Base-by-base conservation (phyloP, 2,329 filamentous ascomycete genomes). In the Pseudogymnoascus sp. region DNA sequence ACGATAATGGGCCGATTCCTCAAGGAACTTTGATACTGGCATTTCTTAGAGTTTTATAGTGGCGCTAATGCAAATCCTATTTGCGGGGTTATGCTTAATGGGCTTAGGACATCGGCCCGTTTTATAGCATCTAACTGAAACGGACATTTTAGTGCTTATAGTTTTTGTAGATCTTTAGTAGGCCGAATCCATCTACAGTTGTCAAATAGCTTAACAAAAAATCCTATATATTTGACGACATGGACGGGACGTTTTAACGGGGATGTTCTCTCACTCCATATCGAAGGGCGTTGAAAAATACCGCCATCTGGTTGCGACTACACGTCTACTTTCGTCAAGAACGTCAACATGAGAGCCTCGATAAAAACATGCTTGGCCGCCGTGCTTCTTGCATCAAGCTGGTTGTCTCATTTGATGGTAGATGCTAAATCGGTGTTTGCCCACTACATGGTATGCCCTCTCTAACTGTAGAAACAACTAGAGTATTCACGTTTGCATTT, bases 371-470 rank as follows among this genome's bases (percentile, higher is more conserved):
- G 19, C 19, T 26, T 47, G 42, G 42, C 42, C 19, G 19, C 42
- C 13, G 21, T 47, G 42, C 42, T 47, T 23, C 4, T 11, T 23
- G 11, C 19, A 47, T 47, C 40, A 21, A 44, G 40, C 40, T 44
- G 40, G 40, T 44, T 21, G 42, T 26, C 42, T 26, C 11, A 23
- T 9, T 26, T 21, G 17, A 23, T 47, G 42, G 19, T 26, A 7
- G 42, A 47, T 5, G 42, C 42, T 6, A 61, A 61, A 44, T 40
- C 42, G 26, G 61, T 62, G 15, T 62, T 62, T 53, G 61, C 61
- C 13, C 61, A 62, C 47, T 62, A 62, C 26, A 50, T 62, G 61
- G 61, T 62, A 62, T 53, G 61, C 33, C n/a, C 9, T 10, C 17
- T 19, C 21, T n/a, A n/a, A 11, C 11, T 9, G 9, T 31, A 9